Percentiles rank a stretch among this genome's conserved stretches.
phyloP scores from a whole-genome alignment of 1,284 basidiomycete genomes.

The Neotropicomus parvogracilis region DNA sequence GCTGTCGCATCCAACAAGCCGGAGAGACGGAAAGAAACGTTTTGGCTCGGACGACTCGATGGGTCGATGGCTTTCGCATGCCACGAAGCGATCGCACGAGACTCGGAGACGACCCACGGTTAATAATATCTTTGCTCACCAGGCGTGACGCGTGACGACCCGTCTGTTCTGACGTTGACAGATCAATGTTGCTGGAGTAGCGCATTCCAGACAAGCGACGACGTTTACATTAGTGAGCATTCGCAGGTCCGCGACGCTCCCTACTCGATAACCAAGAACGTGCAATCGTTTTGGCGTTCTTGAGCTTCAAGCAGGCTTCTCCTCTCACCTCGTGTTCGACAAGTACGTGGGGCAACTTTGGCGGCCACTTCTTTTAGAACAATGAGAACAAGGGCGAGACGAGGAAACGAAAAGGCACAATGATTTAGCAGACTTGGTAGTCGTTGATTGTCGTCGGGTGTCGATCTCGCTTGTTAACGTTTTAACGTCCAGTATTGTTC shows the following conservation, averaged over 20 bases:
- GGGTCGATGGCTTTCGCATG: slow-evolving; percentile 73
- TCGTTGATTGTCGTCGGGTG: no score
- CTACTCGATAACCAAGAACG: slow-evolving; percentile 55
- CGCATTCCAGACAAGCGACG: slow-evolving; percentile 65
- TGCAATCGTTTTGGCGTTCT: slow-evolving; percentile 63
- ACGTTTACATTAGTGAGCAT: slow-evolving; percentile 56
- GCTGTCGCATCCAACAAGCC: no score
- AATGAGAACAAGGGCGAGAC: slow-evolving; percentile 36
- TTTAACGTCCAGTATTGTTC: no score
- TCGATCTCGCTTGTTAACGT: no score
- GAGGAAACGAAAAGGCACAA: background rate
- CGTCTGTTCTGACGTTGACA: slow-evolving; percentile 18
- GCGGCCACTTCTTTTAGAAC: slow-evolving; percentile 66
- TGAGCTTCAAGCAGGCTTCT: slow-evolving; percentile 55
- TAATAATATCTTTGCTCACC: slow-evolving; percentile 59
- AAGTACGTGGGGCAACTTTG: slow-evolving; percentile 73
- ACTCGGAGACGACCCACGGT: background rate
- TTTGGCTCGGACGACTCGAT: slow-evolving; percentile 73
- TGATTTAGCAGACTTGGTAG: no score
- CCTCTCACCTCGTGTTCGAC: background rate
- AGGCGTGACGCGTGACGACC: no score
- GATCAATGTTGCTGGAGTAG: slow-evolving; percentile 61
- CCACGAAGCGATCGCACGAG: slow-evolving; percentile 26
- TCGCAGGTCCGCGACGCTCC: background rate
- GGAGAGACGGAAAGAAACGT: slow-evolving; percentile 68